These are phyloP conservation scores for Peterozyma toletana DNA, from an alignment of 805 yeast species.

Conservation along the genomic window DNA sequence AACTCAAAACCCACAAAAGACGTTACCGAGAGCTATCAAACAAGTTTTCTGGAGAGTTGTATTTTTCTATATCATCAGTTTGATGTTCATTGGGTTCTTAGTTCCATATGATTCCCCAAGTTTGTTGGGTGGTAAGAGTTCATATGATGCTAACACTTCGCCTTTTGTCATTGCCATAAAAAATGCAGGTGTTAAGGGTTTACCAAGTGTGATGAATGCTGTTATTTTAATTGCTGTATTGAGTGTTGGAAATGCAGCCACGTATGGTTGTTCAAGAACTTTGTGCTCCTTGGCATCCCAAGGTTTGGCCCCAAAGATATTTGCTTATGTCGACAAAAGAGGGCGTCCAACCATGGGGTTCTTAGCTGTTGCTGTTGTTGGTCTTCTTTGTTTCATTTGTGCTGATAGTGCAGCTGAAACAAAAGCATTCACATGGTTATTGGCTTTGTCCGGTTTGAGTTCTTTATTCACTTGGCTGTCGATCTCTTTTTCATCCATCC, in stretches of 20 bases:
- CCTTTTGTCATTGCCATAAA: slow-evolving; percentile 70
- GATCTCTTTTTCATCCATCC: slow-evolving; percentile 32
- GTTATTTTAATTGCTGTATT: slow-evolving; percentile 62
- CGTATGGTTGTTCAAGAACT: slow-evolving; percentile 65
- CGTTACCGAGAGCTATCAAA: slow-evolving; percentile 69
- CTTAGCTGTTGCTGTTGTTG: slow-evolving; percentile 32
- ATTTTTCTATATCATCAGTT: slow-evolving; percentile 56
- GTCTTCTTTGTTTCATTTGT: slow-evolving; percentile 36
- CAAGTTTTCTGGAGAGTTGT: slow-evolving; percentile 81
- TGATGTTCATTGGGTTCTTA: slow-evolving; percentile 51
- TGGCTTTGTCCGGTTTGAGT: slow-evolving; percentile 42
- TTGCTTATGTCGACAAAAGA: slow-evolving; percentile 37
- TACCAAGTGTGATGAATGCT: slow-evolving; percentile 66
- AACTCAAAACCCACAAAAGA: slow-evolving; percentile 55
- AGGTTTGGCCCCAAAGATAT: slow-evolving; percentile 34
- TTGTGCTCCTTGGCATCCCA: slow-evolving; percentile 33
- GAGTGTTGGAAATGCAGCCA: slow-evolving; percentile 70
- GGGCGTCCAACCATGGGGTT: slow-evolving; percentile 43
- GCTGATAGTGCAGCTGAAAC: slow-evolving; percentile 33
- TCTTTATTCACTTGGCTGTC: slow-evolving; percentile 44
- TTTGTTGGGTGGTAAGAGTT: slow-evolving; percentile 39
- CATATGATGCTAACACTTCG: slow-evolving; percentile 56
- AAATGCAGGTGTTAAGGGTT: slow-evolving; percentile 57
- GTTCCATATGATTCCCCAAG: slow-evolving; percentile 58
- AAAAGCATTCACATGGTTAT: slow-evolving; percentile 36